These are phyloP conservation scores for Claviceps monticola DNA, from an alignment of 2,329 filamentous ascomycete genomes.

Conservation along the genomic window DNA sequence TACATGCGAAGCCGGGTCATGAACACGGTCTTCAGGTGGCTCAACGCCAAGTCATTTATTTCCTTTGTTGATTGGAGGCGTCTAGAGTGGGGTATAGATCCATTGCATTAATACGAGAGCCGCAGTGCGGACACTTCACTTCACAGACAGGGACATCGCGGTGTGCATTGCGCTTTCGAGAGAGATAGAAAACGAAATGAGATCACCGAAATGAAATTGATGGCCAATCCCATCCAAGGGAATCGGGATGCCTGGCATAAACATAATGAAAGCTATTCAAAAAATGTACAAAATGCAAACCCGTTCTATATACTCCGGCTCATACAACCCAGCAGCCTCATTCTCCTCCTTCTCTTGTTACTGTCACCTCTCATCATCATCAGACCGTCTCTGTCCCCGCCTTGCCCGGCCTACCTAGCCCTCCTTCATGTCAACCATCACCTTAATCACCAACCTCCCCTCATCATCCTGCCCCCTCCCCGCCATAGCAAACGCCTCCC, in stretches of 20 bases:
- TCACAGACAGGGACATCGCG: not conserved
- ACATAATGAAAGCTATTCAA: no score
- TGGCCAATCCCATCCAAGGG: no score
- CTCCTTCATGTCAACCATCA: conserved; percentile 37
- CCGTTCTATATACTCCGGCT: no score
- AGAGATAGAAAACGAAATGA: no score
- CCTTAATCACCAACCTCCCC: conserved; percentile 61
- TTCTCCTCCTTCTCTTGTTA: no score
- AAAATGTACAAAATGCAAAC: no score
- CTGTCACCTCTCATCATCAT: no score
- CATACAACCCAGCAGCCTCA: no score
- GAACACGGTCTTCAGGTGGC: not conserved
- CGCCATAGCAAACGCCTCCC: conserved; percentile 61
- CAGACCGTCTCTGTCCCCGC: not conserved
- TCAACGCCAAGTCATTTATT: not conserved
- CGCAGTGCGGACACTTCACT: not conserved
- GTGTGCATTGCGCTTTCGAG: not conserved
- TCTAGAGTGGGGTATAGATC: conserved; percentile 5
- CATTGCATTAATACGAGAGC: conserved; percentile 3
- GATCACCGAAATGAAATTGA: no score
- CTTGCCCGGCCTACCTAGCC: not conserved
- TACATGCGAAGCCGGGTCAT: not conserved
- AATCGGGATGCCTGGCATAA: no score
- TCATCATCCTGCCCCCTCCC: conserved; percentile 54
- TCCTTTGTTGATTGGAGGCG: conserved; percentile 3